These are phyloP conservation scores for Dendrocalamus latiflorus DNA, from an alignment of 202 grass and related monocot species.

Conservation along the genomic window DNA sequence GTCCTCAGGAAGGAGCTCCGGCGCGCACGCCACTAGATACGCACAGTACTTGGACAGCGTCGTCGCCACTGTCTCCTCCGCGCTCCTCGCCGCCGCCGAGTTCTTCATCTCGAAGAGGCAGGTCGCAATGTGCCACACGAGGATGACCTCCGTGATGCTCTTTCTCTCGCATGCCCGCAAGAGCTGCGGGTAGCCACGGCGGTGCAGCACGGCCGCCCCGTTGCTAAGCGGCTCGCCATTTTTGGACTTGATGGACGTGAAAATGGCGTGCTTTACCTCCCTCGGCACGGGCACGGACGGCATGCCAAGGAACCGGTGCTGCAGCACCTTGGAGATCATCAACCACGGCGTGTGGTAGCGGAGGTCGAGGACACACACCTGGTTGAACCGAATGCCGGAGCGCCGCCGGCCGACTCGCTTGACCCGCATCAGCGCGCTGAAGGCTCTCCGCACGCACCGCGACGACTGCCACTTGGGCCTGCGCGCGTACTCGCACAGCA, in stretches of 20 bases:
- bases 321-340: neutral
- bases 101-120: slow-evolving; percentile 10
- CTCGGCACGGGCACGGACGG: neutral
- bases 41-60: slow-evolving; percentile 17
- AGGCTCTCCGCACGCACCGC: neutral
- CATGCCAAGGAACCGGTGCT: slow-evolving; percentile 10
- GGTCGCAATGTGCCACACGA: slow-evolving; percentile 42
- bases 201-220: neutral
- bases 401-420: neutral
- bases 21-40: slow-evolving; percentile 9
- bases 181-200: neutral
- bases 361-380: slow-evolving; percentile 6
- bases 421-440: neutral
- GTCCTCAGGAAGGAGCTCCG: slow-evolving; percentile 19
- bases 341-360: neutral
- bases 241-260: neutral
- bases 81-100: no score
- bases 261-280: neutral
- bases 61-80: neutral
- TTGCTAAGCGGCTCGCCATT: neutral
- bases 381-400: neutral
- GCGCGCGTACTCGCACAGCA: neutral
- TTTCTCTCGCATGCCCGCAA: slow-evolving; percentile 1
- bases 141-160: slow-evolving; percentile 24
- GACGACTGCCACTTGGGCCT: neutral